phyloP scores from a whole-genome alignment of 768 basidiomycete genomes.

The Amanita exitialis region DNA sequence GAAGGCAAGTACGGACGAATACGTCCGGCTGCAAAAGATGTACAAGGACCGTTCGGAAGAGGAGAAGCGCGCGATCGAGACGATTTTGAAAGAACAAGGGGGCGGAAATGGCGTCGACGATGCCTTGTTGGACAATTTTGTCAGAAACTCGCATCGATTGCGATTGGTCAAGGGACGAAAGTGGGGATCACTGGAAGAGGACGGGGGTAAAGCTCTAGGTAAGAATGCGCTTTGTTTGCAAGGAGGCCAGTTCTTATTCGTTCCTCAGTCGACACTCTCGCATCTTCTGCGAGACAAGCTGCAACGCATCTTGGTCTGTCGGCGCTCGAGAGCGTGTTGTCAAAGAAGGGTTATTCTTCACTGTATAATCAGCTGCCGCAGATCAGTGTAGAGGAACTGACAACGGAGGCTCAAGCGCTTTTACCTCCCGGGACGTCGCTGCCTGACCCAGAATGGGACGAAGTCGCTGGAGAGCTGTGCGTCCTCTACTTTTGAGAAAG shows the following conservation, averaged over 20 bases:
- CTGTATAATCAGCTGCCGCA: slow-evolving; percentile 12
- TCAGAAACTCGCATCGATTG: slow-evolving; percentile 73
- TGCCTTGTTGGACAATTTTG: slow-evolving; percentile 54
- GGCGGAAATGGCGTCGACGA: slow-evolving; percentile 32
- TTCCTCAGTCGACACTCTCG: slow-evolving; percentile 29
- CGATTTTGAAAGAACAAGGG: slow-evolving; percentile 15
- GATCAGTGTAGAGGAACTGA: slow-evolving; percentile 35
- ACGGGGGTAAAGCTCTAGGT: slow-evolving; percentile 41
- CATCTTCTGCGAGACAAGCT: slow-evolving; percentile 39
- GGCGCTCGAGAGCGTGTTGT: slow-evolving; percentile 21
- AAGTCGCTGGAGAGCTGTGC: slow-evolving; percentile 73
- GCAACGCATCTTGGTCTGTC: slow-evolving; percentile 69
- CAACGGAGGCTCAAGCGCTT: slow-evolving; percentile 35
- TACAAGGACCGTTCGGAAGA: slow-evolving; percentile 72
- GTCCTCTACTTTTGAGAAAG: slow-evolving; percentile 19
- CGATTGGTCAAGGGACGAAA: slow-evolving; percentile 52
- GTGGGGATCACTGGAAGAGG: slow-evolving; percentile 45
- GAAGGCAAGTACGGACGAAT: slow-evolving; percentile 80
- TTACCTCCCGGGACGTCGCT: slow-evolving; percentile 40
- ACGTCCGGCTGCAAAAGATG: slow-evolving; percentile 76
- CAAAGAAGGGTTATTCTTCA: slow-evolving; percentile 17
- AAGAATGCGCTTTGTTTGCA: slow-evolving; percentile 10
- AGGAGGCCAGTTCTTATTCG: not conserved
- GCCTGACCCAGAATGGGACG: slow-evolving; percentile 39
- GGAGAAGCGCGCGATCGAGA: slow-evolving; percentile 50